Evolutionary conservation across 163 green algal species (phyloP).

Genomic region (Scenedesmus sp.): DNA sequence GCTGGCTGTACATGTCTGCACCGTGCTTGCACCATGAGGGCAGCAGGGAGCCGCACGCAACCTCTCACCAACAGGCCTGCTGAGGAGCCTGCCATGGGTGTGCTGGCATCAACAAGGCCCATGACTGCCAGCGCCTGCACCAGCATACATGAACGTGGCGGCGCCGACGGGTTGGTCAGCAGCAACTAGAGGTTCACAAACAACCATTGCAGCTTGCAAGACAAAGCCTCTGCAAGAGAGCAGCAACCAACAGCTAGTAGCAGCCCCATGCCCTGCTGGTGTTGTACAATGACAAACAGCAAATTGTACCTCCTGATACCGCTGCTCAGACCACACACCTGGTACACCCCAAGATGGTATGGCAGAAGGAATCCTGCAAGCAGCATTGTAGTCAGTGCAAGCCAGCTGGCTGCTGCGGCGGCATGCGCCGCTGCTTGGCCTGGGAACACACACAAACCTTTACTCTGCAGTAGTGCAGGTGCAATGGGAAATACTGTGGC

Average conservation of each 20-base stretch:
- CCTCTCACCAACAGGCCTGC: slow-evolving; percentile 27
- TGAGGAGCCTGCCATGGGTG: slow-evolving; percentile 46
- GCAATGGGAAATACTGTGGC: neutral
- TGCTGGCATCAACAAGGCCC: slow-evolving; percentile 20
- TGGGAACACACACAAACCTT: neutral
- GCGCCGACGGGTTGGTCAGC: neutral
- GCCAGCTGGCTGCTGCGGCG: neutral
- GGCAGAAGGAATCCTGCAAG: slow-evolving; percentile 45
- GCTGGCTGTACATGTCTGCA: neutral
- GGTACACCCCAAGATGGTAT: slow-evolving; percentile 48
- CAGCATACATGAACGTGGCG: neutral
- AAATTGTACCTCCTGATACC: neutral
- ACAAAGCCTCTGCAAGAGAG: neutral
- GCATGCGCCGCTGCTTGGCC: neutral
- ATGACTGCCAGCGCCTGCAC: neutral
- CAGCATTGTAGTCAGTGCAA: neutral
- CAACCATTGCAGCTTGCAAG: neutral
- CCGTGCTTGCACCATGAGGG: neutral
- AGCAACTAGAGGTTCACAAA: no score
- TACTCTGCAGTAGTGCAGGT: neutral
- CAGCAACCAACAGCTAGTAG: neutral
- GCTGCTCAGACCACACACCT: neutral
- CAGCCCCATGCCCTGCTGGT: neutral
- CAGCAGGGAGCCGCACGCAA: neutral
- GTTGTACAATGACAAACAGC: neutral